Evolutionary conservation across 2,329 filamentous ascomycete species (phyloP), one percentile per base, ranked within the genome.

Genomic region (Neoarthrinium moseri): DNA sequence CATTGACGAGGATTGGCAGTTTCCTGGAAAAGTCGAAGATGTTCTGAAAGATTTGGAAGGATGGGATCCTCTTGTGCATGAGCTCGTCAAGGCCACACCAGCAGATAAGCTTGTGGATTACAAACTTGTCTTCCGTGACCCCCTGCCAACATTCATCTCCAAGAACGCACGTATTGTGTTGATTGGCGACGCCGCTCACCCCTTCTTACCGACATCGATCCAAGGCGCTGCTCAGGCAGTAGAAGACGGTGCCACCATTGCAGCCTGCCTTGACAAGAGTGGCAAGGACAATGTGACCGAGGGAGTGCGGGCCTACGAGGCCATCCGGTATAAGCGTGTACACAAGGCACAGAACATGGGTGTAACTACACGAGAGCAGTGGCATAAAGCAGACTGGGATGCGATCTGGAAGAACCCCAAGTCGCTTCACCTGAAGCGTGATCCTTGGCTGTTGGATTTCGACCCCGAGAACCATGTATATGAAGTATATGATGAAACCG

Each of bases 1-100:
- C 44, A 68, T 72, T 42, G 61, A 68, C 35, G 65, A 73, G 47
- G 66, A 66, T 11, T 71, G 65, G 66, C 65, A 61, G 7, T 64
- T 69, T 32, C 63, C 64, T 4, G 61, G 61, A 15, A 65, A 67
- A 26, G 57, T 64, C 12, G 57, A 64, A 42, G 67, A 70, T 46
- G 66, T 67, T 3, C 58, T 67, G 33, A 62, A 59, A 24, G 43
- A 32, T 12, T 17, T 4, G 34, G 34, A 17, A 37, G 63, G 48
- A n/a, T 62, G 66, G 22, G 61, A 58, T 12, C 68, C 29, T 7
- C 36, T 40, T 5, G 62, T 63, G 4, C 61, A 65, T 37, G 63
- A 63, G n/a, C 61, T 65, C 35, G 56, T 66, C 38, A 51, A 45
- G 22, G 33, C 18, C 4, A 39, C 35, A n/a, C 43, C 39, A 20